These are phyloP conservation scores for Cryptococcus wingfieldii DNA, from an alignment of 1,284 basidiomycete genomes.

Conservation along the genomic window DNA sequence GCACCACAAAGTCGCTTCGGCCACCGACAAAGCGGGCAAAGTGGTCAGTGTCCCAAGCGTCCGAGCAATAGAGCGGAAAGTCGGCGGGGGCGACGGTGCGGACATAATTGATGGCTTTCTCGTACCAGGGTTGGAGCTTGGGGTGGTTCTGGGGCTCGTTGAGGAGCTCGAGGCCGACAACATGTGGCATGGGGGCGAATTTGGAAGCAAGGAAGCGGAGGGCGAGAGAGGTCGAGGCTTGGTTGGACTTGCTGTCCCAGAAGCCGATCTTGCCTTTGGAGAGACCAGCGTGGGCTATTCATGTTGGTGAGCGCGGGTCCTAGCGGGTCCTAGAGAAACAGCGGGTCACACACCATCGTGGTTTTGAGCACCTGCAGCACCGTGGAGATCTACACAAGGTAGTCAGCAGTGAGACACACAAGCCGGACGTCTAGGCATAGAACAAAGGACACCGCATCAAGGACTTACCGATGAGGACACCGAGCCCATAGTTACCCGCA, in stretches of 20 bases:
- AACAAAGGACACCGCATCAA: neutral
- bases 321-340: too few species aligned
- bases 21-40: conserved; percentile 59
- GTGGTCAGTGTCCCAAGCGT: conserved; percentile 69
- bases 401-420: conserved; percentile 7
- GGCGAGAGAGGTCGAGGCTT: conserved; percentile 57
- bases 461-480: conserved; percentile 67
- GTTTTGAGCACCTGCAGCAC: conserved; percentile 52
- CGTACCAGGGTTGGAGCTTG: conserved; percentile 63
- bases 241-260: conserved; percentile 52
- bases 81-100: conserved; percentile 54
- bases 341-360: conserved; percentile 44
- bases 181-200: conserved; percentile 56
- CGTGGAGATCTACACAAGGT: conserved; percentile 50
- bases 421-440: too few species aligned
- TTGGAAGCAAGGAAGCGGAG: conserved; percentile 52
- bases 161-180: conserved; percentile 75
- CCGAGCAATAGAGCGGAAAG: conserved; percentile 68
- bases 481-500: conserved; percentile 63
- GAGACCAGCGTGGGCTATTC: conserved; percentile 41
- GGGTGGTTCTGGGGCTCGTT: conserved; percentile 69
- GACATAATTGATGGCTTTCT: conserved; percentile 57
- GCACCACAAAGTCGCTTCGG: conserved; percentile 55
- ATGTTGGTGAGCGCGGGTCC: neutral
- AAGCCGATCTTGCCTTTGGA: conserved; percentile 45